phyloP scores from a whole-genome alignment of 345 rosid genomes.

The Triadica sebifera region DNA sequence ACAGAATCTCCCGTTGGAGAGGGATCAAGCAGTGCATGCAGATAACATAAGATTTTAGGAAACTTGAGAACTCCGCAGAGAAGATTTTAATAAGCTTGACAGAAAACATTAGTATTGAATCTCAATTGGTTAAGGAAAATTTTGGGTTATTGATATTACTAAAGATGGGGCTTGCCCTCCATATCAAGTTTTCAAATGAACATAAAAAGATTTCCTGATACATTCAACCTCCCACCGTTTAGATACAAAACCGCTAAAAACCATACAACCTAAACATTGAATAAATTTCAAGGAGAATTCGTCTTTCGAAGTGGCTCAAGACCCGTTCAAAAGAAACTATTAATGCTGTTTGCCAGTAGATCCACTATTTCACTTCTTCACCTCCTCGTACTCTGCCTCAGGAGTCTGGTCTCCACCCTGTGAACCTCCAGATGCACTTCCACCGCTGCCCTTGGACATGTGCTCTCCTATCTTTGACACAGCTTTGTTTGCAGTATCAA shows the following conservation, averaged over 20 bases:
- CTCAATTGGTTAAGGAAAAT: not conserved
- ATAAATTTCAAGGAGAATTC: not conserved
- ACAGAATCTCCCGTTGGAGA: no score
- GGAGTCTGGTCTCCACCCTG: conserved; percentile 31
- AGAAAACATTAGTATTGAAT: not conserved
- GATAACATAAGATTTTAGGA: no score
- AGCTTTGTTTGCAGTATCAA: conserved; percentile 37
- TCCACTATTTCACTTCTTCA: conserved; percentile 26
- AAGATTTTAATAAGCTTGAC: no score
- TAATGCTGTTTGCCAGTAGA: not conserved
- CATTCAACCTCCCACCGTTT: conserved; percentile 13
- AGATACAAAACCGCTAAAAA: conserved; percentile 21
- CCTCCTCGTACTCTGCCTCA: conserved; percentile 39
- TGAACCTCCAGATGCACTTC: conserved; percentile 17
- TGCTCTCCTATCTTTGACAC: conserved; percentile 40
- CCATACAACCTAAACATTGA: not conserved
- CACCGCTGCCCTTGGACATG: conserved; percentile 28
- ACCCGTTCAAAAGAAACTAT: not conserved
- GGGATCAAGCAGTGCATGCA: no score
- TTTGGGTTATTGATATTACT: conserved; percentile 9
- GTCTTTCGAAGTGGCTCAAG: not conserved
- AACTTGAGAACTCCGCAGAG: no score
- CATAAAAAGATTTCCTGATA: conserved; percentile 9
- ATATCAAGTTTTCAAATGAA: conserved; percentile 1
- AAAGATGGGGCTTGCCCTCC: conserved; percentile 6